A percentile compares a stretch with the other conserved stretches of the same genome.
Evolutionary conservation across 2,329 filamentous ascomycete species (phyloP).

Genomic region (Davidsoniella neocaledoniae): DNA sequence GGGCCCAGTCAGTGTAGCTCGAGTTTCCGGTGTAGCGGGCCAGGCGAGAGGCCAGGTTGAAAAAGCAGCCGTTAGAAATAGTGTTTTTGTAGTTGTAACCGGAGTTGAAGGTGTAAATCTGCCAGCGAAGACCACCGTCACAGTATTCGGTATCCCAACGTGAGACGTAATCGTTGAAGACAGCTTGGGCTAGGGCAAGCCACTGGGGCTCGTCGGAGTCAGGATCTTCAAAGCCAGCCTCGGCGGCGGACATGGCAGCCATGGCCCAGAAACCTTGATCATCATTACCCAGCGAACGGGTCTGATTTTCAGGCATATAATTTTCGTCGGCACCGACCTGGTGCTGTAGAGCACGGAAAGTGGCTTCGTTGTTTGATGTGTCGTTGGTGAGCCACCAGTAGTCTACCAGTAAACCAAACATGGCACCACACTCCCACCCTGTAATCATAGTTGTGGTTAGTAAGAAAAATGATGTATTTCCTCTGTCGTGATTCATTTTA

Average conservation of each 20-base stretch:
- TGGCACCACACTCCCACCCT: constrained; percentile 54
- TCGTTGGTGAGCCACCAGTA: constrained; percentile 59
- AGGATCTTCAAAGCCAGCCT: constrained; percentile 58
- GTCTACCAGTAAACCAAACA: constrained; percentile 55
- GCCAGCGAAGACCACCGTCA: constrained; percentile 66
- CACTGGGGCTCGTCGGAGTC: constrained; percentile 47
- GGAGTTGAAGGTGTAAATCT: constrained; percentile 63
- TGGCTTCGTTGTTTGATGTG: constrained; percentile 42
- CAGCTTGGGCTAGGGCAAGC: constrained; percentile 61
- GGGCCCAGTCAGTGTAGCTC: constrained; percentile 64
- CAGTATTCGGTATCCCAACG: constrained; percentile 53
- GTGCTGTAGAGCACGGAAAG: constrained; percentile 40
- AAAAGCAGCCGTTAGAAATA: constrained; percentile 53
- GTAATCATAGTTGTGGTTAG: constrained; percentile 18
- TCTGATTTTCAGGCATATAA: constrained; percentile 53
- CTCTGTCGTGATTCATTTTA: constrained; percentile 13
- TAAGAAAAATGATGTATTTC: neutral
- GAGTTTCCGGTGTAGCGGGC: constrained; percentile 63
- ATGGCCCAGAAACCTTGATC: constrained; percentile 79
- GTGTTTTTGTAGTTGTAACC: constrained; percentile 55
- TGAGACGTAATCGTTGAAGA: constrained; percentile 60
- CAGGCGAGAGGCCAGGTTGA: constrained; percentile 53
- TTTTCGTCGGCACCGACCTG: constrained; percentile 42
- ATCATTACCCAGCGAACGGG: constrained; percentile 47
- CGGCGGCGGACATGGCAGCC: constrained; percentile 61